phyloP scores from a whole-genome alignment of 257 asterid genomes.

The Ilex aquifolium region DNA sequence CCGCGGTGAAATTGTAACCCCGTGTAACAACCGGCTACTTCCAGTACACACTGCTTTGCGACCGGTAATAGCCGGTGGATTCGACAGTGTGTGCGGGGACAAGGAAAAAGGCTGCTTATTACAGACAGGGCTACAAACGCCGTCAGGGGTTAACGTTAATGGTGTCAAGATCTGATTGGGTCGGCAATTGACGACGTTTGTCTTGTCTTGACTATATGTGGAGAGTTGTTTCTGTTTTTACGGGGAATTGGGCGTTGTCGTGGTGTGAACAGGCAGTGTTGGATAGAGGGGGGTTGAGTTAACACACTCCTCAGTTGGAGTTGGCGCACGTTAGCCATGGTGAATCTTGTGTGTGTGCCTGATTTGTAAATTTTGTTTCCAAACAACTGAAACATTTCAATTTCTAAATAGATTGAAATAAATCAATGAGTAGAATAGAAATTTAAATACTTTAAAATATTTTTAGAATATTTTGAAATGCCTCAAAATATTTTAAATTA shows the following conservation, averaged over 20 bases:
- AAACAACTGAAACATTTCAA: no score
- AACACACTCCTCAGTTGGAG: not conserved
- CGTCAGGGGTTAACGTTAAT: slow-evolving; percentile 7
- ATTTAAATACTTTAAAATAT: no score
- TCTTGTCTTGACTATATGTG: slow-evolving; percentile 18
- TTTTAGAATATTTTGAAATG: no score
- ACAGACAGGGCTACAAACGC: slow-evolving; percentile 8
- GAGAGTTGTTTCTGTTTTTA: slow-evolving; percentile 29
- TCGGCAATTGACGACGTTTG: slow-evolving; percentile 33
- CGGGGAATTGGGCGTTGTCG: slow-evolving; percentile 56
- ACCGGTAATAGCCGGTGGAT: slow-evolving; percentile 38
- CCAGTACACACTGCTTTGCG: slow-evolving; percentile 17
- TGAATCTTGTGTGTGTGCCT: not conserved
- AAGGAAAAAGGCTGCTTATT: slow-evolving; percentile 17
- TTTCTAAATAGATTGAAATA: no score
- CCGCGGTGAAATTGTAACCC: slow-evolving; percentile 25
- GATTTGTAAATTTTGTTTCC: no score
- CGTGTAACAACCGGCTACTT: slow-evolving; percentile 9
- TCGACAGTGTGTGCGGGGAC: slow-evolving; percentile 33
- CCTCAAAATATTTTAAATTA: no score
- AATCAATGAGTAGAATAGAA: no score
- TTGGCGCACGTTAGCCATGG: slow-evolving; percentile 14
- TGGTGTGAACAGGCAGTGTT: slow-evolving; percentile 48
- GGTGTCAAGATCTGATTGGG: slow-evolving; percentile 31
- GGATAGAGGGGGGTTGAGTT: slow-evolving; percentile 17